Percentiles rank a stretch among this genome's conserved stretches.
phyloP scores from a whole-genome alignment of 495 filamentous ascomycete species.

The Delitschia confertaspora region DNA sequence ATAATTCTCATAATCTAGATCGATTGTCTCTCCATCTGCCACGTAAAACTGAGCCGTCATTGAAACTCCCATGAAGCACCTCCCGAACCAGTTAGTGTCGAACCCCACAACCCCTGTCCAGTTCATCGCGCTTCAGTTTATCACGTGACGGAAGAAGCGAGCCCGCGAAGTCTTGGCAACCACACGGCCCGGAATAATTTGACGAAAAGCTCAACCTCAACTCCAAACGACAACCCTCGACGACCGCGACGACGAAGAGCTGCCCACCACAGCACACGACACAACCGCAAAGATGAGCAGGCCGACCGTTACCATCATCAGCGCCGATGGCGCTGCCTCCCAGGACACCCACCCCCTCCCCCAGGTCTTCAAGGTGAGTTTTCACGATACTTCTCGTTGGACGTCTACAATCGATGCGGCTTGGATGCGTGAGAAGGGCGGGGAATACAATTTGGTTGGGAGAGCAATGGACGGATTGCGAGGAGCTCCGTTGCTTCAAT shows the following conservation, averaged over 20 bases:
- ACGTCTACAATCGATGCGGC: too few relatives aligned
- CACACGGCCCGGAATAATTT: background rate
- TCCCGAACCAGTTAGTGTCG: too few relatives aligned
- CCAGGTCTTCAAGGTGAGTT: constrained; percentile 73
- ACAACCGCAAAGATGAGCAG: constrained; percentile 69
- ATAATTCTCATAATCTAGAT: too few relatives aligned
- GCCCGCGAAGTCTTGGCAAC: constrained; percentile 1
- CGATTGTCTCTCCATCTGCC: too few relatives aligned
- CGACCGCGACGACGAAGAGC: constrained; percentile 2
- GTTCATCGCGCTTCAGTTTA: background rate
- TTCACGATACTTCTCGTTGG: too few relatives aligned
- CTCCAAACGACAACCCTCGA: background rate
- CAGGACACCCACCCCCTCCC: constrained; percentile 82
- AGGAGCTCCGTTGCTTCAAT: background rate
- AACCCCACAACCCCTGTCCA: too few relatives aligned
- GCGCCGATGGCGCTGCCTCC: constrained; percentile 82
- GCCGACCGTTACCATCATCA: constrained; percentile 90
- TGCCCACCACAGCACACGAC: too few relatives aligned
- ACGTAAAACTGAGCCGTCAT: too few relatives aligned
- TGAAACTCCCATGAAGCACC: too few relatives aligned
- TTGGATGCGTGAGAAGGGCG: too few relatives aligned
- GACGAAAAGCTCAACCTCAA: background rate
- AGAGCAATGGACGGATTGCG: too few relatives aligned
- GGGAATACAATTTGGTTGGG: too few relatives aligned
- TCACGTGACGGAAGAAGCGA: background rate